phyloP scores from a whole-genome alignment of 768 basidiomycete species.

The Tylopilus sp. region DNA sequence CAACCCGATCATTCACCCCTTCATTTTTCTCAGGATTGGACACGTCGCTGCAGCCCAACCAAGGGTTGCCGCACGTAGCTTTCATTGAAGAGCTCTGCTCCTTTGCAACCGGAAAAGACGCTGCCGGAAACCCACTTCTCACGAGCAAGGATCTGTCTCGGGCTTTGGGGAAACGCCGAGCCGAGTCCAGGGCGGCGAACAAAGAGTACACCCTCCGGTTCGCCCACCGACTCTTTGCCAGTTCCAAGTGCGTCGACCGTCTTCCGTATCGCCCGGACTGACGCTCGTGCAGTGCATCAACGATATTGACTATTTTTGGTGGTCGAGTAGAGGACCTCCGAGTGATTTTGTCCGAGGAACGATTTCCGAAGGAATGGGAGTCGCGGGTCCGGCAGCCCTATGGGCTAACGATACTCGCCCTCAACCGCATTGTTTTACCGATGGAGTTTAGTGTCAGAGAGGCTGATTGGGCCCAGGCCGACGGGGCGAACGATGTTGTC shows the following conservation, averaged over 20 bases:
- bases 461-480: constrained; percentile 8
- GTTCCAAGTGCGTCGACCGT: constrained; percentile 55
- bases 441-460: constrained; percentile 16
- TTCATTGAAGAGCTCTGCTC: constrained; percentile 56
- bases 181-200: constrained; percentile 51
- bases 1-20: background rate
- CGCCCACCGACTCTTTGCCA: constrained; percentile 62
- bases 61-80: constrained; percentile 46
- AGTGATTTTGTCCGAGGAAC: constrained; percentile 59
- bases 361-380: constrained; percentile 71
- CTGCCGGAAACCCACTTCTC: constrained; percentile 45
- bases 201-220: constrained; percentile 49
- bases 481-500: background rate
- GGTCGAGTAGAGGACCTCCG: constrained; percentile 55
- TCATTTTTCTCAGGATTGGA: constrained; percentile 49
- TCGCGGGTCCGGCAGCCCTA: constrained; percentile 47
- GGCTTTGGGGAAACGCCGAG: constrained; percentile 57
- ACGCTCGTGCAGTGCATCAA: constrained; percentile 46
- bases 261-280: background rate
- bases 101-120: constrained; percentile 56
- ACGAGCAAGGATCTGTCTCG: constrained; percentile 57
- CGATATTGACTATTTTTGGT: constrained; percentile 43
- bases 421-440: constrained; percentile 39
- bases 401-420: constrained; percentile 56
- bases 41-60: constrained; percentile 43